Evolutionary conservation across 352 stramenopile genomes (phyloP), one percentile per base, ranked within the genome.

Genomic region (Pythium sp.): DNA sequence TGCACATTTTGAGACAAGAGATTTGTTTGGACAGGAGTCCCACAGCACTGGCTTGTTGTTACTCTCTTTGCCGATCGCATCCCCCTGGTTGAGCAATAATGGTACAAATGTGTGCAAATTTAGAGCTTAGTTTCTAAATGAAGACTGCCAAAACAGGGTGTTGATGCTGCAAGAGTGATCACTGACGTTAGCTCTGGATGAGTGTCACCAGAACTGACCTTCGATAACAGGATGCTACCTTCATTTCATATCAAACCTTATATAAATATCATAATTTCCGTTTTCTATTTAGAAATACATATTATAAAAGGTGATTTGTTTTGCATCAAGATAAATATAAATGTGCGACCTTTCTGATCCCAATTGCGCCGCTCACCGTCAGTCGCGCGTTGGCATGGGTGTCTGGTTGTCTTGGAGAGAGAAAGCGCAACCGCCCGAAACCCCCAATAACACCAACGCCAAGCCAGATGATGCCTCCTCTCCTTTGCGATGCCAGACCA

Each of bases 11-110:
- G 47, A 8, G n/a, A 55, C n/a, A 55, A 55, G 47, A 3, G 15
- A 55, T 22, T 54, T 28, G 36, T 43, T 43, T 46, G 47, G 47
- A 55, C 47, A 55, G 47, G 47, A 55, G n/a, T 55, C 47, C 3
- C 47, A 55, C 46, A 28, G 20, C 3, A 3, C 47, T 28, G 18
- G 18, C 43, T 5, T 32, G 24, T 49, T 49, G 15, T 4, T 49
- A 18, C 47, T 24, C n/a, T 55, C 47, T 55, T 55, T 55, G 20
- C 47, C n/a, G 47, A 55, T 55, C 47, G n/a, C 3, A 18, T 55
- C 18, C 47, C n/a, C n/a, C 47, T 55, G 2, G 2, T 55, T 55
- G 47, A 6, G 47, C 47, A 55, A 26, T 26, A 26, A 26, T 26
- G 24, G 24, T 26, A 26, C 24, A 26, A 26, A 26, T 26, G 24